Evolutionary conservation across 2,329 filamentous ascomycete genomes (phyloP).

Genomic region (Neofusicoccum ribis): DNA sequence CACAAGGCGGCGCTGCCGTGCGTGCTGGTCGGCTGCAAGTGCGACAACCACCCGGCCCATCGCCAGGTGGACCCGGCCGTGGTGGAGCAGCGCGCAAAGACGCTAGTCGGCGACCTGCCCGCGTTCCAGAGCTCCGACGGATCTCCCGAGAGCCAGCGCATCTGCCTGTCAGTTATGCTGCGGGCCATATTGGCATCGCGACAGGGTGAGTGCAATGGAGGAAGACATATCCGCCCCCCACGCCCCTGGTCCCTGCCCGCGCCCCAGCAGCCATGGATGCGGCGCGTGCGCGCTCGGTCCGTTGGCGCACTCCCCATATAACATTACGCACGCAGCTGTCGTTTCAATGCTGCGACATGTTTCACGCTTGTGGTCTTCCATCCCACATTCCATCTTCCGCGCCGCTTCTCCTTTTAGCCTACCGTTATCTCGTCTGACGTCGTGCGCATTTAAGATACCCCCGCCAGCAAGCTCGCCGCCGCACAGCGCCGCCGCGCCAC

Average conservation of each 20-base stretch:
- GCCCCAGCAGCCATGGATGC: background rate
- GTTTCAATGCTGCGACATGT: constrained; percentile 19
- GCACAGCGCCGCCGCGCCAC: constrained; percentile 45
- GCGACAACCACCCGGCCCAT: constrained; percentile 70
- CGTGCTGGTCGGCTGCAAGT: constrained; percentile 85
- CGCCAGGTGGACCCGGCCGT: constrained; percentile 70
- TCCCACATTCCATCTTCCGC: constrained; percentile 13
- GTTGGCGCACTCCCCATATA: constrained; percentile 14
- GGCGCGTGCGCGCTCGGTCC: constrained; percentile 19
- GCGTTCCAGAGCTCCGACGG: constrained; percentile 72
- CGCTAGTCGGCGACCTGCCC: constrained; percentile 63
- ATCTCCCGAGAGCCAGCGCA: constrained; percentile 69
- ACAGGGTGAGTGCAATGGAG: constrained; percentile 60
- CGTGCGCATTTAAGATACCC: constrained; percentile 14
- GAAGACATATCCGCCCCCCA: background rate
- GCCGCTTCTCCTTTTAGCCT: constrained; percentile 4
- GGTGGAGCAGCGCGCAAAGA: constrained; percentile 64
- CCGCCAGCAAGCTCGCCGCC: constrained; percentile 29
- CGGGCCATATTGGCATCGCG: constrained; percentile 67
- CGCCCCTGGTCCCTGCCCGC: constrained; percentile 5
- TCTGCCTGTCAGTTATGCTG: constrained; percentile 74
- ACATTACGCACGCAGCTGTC: constrained; percentile 18
- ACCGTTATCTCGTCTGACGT: constrained; percentile 7
- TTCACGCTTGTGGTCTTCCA: constrained; percentile 15
- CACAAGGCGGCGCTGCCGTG: constrained; percentile 72